Percentiles rank a stretch among this genome's conserved stretches.
phyloP scores from a whole-genome alignment of 2,329 filamentous ascomycete species.

The Aspergillus fijiensis region DNA sequence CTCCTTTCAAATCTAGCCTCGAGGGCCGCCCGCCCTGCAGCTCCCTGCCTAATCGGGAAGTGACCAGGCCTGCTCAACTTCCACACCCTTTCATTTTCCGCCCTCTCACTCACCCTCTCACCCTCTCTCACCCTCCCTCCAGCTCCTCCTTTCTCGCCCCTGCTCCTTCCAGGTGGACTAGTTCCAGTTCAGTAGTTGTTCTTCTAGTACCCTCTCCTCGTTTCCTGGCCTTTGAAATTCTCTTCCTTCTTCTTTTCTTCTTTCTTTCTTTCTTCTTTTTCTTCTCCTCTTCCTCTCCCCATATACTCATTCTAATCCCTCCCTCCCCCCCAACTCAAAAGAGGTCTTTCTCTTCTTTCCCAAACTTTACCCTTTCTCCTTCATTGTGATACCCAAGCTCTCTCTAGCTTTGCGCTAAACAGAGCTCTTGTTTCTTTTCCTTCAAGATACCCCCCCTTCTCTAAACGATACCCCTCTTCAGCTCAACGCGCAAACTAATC shows the following conservation, averaged over 20 bases:
- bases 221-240: constrained; percentile 12
- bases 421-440: constrained; percentile 31
- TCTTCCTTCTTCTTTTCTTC: constrained; percentile 25
- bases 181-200: constrained; percentile 11
- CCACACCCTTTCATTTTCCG: constrained; percentile 17
- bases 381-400: constrained; percentile 43
- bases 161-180: constrained; percentile 16
- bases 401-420: constrained; percentile 34
- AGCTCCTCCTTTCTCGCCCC: constrained; percentile 12
- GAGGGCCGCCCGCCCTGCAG: constrained; percentile 25
- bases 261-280: constrained; percentile 19
- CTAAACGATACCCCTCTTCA: constrained; percentile 26
- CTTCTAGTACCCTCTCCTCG: constrained; percentile 27
- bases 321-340: constrained; percentile 16
- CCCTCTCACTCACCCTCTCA: not conserved
- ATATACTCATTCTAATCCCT: constrained; percentile 21
- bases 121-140: constrained; percentile 1
- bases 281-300: constrained; percentile 20
- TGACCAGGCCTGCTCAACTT: constrained; percentile 4
- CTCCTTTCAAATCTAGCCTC: constrained; percentile 15
- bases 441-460: constrained; percentile 34
- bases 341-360: constrained; percentile 20
- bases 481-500: constrained; percentile 16
- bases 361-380: constrained; percentile 20
- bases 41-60: constrained; percentile 24